phyloP scores from a whole-genome alignment of 139 green algal species.

The Deuterostichococcus epilithicus region DNA sequence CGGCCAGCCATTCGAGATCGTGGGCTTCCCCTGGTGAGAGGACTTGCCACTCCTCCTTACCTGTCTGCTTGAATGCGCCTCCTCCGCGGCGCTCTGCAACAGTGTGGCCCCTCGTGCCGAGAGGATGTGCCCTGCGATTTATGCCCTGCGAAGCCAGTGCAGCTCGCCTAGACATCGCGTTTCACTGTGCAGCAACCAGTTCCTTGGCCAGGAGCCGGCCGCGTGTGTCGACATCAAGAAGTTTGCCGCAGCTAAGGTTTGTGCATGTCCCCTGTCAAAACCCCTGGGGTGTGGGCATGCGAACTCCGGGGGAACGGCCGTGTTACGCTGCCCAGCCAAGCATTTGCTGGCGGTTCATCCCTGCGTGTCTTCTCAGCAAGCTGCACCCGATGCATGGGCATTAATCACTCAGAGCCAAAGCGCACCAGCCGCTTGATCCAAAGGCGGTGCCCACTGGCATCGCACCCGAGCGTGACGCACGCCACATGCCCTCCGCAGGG shows the following conservation, averaged over 20 bases:
- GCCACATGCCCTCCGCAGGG: background rate
- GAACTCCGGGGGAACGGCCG: too few relatives aligned
- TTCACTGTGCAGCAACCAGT: slow-evolving; percentile 27
- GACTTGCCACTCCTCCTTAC: background rate
- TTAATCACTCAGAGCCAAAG: too few relatives aligned
- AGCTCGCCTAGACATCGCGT: background rate
- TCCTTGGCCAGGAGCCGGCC: slow-evolving; percentile 38
- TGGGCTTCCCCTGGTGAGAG: slow-evolving; percentile 42
- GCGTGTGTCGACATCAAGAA: slow-evolving; percentile 26
- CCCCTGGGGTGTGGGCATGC: too few relatives aligned
- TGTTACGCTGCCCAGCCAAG: too few relatives aligned
- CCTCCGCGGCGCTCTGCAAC: background rate
- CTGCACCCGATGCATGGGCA: background rate
- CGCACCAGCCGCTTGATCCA: background rate
- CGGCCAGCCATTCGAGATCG: slow-evolving; percentile 31
- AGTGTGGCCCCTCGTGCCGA: background rate
- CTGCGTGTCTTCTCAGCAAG: too few relatives aligned
- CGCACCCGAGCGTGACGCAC: too few relatives aligned
- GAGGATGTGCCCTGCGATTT: background rate
- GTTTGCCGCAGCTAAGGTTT: slow-evolving; percentile 19
- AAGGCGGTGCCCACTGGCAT: background rate
- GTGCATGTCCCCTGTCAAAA: too few relatives aligned
- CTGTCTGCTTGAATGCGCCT: slow-evolving; percentile 1
- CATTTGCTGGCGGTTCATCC: too few relatives aligned
- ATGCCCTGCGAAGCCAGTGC: background rate